phyloP scores from a whole-genome alignment of 208 protist genomes.

The Trypanosoma melophagium region DNA sequence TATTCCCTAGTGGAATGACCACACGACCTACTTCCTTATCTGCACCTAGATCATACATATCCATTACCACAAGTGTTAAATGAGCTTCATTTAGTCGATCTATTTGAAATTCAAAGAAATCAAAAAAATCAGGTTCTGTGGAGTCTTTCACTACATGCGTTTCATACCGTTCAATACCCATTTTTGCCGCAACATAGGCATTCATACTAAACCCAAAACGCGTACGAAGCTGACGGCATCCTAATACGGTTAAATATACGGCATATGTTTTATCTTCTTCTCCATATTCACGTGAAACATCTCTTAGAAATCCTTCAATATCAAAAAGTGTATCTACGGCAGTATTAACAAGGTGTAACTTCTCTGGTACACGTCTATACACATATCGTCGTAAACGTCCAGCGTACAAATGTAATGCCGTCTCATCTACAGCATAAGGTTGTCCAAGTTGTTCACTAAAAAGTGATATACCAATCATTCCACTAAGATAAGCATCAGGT shows the following conservation, averaged over 20 bases:
- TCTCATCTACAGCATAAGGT: conserved; percentile 60
- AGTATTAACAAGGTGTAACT: conserved; percentile 74
- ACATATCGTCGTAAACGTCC: conserved; percentile 73
- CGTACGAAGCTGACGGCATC: conserved; percentile 60
- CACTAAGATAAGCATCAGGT: conserved; percentile 71
- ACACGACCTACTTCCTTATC: conserved; percentile 68
- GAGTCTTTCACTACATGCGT: conserved; percentile 67
- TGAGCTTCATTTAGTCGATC: conserved; percentile 44
- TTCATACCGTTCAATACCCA: conserved; percentile 67
- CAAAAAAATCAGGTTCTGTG: conserved; percentile 80
- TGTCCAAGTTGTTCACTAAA: conserved; percentile 74
- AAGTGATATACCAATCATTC: conserved; percentile 56
- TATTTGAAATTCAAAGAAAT: conserved; percentile 79
- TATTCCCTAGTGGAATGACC: conserved; percentile 48
- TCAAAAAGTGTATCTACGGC: conserved; percentile 76
- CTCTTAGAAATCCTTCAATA: conserved; percentile 79
- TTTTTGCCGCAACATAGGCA: conserved; percentile 72
- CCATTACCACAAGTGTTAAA: conserved; percentile 79
- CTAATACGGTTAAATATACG: conserved; percentile 73
- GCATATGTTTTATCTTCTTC: conserved; percentile 70
- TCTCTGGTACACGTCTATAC: conserved; percentile 54
- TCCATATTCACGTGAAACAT: conserved; percentile 58
- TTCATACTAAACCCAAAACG: conserved; percentile 56
- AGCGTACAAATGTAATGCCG: conserved; percentile 42
- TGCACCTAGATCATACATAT: conserved; percentile 53